Base-by-base conservation (phyloP, 1,284 basidiomycete species). In the Crepidotus sp. region DNA sequence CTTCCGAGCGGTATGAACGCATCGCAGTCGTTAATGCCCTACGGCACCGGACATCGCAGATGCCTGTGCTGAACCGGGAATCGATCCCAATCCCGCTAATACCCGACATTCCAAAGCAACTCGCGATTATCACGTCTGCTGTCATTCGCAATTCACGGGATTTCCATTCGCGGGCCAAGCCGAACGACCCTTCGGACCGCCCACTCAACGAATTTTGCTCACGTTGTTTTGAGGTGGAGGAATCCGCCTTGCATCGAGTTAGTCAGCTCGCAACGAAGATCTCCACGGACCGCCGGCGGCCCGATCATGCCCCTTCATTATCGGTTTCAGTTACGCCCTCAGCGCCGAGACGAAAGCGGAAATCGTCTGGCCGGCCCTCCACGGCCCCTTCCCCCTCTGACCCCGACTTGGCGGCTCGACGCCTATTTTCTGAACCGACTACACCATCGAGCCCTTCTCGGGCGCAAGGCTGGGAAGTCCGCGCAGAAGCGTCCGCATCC, bases 121-220 rank as follows among this genome's bases (percentile, higher is more conserved):
- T 88, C 30, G 83, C 85, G 11, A 71, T 77, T 41, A 67, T 89
- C 40, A 73, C 77, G 19, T 83, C 84, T n/a, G 73, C 81, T 34
- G 71, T 89, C 13, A 75, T 82, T 40, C 79, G 83, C 31, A 70
- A 76, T 52, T 68, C 70, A 26, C 63, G 67, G 49, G 63, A 69
- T 29, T 60, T 63, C 36, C 60, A 60, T 17, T 44, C 58, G 24
- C 64, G 60, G 35, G 51, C 61, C 8, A 60, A 55, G 32, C 51
- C 54, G 21, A 47, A 49, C 24, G 60, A 61, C 30, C 46, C 56
- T 11, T 56, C 53, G 38, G 64, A 67, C 46, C 45, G 47, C 35
- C 50, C 56, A 11, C 48, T 77, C 13, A 61, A 69, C 11, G 67
- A 71, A 33, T 66, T 80, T 22, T 80, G 76, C 52, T 66, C 65